A percentile compares a stretch with the other conserved stretches of the same genome.
Conservation (phyloP, 169 alveolate genomes). For the Plasmodium billcollinsi region DNA sequence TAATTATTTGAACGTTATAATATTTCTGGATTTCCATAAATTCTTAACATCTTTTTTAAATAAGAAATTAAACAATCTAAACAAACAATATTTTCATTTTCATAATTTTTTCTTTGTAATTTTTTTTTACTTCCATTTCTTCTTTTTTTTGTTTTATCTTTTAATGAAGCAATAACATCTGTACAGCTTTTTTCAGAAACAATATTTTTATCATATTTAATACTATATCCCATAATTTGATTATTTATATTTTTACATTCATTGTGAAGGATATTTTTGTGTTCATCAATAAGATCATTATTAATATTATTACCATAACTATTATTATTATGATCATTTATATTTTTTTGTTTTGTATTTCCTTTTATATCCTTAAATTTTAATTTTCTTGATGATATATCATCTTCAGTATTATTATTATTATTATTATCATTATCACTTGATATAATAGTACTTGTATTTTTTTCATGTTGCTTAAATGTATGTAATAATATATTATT, state of each 20-base stretch:
- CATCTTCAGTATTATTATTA: neutral
- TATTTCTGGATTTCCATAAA: conserved; percentile 64
- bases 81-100: conserved; percentile 60
- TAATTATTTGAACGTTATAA: neutral
- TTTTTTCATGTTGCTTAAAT: neutral
- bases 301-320: neutral
- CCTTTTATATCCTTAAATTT: neutral
- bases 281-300: neutral
- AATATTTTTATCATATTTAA: conserved; percentile 13
- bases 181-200: neutral
- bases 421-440: conserved; percentile 14
- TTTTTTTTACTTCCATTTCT: neutral
- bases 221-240: conserved; percentile 28
- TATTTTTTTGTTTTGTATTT: neutral
- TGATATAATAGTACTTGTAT: neutral
- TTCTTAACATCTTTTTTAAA: conserved; percentile 41
- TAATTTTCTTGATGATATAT: neutral
- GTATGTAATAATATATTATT: conserved; percentile 15
- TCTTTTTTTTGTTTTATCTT: conserved; percentile 6
- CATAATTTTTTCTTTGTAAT: conserved; percentile 12
- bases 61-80: conserved; percentile 52
- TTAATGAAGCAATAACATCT: neutral
- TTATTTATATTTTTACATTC: neutral
- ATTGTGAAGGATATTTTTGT: neutral
- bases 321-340: neutral